Percentiles rank a stretch among this genome's conserved stretches.
These are phyloP conservation scores for Nicotiana tomentosiformis DNA, from an alignment of 257 asterid species.

Conservation along the genomic window DNA sequence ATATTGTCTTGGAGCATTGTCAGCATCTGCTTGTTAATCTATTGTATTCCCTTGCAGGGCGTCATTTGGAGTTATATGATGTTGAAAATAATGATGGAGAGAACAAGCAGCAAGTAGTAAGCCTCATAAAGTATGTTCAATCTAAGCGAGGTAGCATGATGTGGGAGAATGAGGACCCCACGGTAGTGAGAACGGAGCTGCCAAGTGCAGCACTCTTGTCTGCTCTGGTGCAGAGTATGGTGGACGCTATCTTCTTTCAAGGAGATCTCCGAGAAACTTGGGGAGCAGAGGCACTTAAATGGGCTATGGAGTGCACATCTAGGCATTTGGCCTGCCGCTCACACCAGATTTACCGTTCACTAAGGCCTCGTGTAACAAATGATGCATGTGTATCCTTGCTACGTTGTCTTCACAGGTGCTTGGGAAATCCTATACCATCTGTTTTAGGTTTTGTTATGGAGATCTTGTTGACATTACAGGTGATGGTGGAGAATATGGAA, in stretches of 20 bases:
- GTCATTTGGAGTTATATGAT: slow-evolving; percentile 93
- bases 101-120: slow-evolving; percentile 95
- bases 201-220: slow-evolving; percentile 97
- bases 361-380: slow-evolving; percentile 82
- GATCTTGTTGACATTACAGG: slow-evolving; percentile 82
- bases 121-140: slow-evolving; percentile 93
- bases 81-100: slow-evolving; percentile 97
- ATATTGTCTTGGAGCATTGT: slow-evolving; percentile 96
- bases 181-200: slow-evolving; percentile 75
- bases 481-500: slow-evolving; percentile 99
- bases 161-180: slow-evolving; percentile 99
- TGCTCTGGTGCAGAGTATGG: slow-evolving; percentile 99
- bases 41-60: slow-evolving; percentile 92
- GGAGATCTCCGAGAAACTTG: slow-evolving; percentile 98
- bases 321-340: slow-evolving; percentile 99
- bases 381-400: slow-evolving; percentile 97
- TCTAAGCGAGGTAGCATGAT: slow-evolving; percentile 98
- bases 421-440: slow-evolving; percentile 85
- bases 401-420: slow-evolving; percentile 93
- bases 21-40: slow-evolving; percentile 94
- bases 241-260: slow-evolving; percentile 95
- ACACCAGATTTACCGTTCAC: slow-evolving; percentile 96
- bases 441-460: slow-evolving; percentile 97
- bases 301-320: slow-evolving; percentile 99
- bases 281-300: slow-evolving; percentile 97